Conservation (phyloP, 139 green algal species). For the Chlamydomonas sp. region DNA sequence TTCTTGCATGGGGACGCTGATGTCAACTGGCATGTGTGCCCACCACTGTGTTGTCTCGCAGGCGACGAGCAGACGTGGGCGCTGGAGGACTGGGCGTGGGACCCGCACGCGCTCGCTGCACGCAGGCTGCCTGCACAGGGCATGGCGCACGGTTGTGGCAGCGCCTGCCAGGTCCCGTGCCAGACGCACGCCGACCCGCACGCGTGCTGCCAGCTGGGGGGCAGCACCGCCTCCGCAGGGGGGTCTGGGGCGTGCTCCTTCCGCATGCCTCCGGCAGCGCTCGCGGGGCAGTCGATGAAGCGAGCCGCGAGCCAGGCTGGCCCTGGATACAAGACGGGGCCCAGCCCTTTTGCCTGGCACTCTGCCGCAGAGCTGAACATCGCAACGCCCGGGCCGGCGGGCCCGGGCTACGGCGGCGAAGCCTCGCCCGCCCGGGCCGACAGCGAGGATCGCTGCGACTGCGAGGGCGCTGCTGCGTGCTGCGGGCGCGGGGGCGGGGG, state of each 20-base stretch:
- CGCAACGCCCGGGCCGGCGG: no score
- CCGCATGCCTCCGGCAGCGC: constrained; percentile 6
- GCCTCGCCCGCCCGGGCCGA: no score
- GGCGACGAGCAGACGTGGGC: constrained; percentile 53
- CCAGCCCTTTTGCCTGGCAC: no score
- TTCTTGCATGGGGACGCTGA: no score
- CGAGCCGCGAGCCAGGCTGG: no score
- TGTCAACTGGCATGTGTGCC: no score
- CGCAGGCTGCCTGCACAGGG: no score
- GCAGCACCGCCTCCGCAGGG: constrained; percentile 5
- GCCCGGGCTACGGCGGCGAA: no score
- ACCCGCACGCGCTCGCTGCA: constrained; percentile 37
- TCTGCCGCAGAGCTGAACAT: no score
- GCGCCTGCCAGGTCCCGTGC: constrained; percentile 22
- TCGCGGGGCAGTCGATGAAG: constrained; percentile 19
- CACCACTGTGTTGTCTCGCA: no score
- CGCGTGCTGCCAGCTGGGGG: constrained; percentile 14
- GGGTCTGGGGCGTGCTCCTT: constrained; percentile 12
- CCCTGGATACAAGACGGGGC: no score
- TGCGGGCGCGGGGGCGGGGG: not conserved
- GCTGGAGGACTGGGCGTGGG: constrained; percentile 51
- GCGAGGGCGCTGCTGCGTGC: not conserved
- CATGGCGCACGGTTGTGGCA: no score
- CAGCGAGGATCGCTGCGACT: not conserved
- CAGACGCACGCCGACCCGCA: not conserved